Evolutionary conservation across 441 rosid species (phyloP).

Genomic region (Hypseocharis bilobata): DNA sequence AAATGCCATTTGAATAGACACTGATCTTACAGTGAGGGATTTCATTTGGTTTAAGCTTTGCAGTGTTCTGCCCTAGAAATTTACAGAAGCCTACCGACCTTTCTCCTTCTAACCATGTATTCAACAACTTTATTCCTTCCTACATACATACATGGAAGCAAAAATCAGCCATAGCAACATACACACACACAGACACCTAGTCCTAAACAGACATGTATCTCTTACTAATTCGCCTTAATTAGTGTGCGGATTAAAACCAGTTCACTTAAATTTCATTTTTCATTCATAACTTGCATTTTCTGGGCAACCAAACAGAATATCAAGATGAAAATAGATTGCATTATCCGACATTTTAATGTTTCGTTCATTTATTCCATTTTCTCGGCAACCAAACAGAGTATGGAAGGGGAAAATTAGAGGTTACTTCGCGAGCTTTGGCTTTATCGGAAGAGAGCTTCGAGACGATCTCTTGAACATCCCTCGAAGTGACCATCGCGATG

Average conservation of each 20-base stretch:
- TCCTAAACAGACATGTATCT: background rate
- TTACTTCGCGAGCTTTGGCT: slow-evolving; percentile 79
- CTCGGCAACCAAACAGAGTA: slow-evolving; percentile 10
- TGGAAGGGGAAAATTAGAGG: slow-evolving; percentile 13
- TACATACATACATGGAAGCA: slow-evolving; percentile 16
- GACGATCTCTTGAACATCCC: slow-evolving; percentile 74
- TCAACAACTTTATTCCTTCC: slow-evolving; percentile 82
- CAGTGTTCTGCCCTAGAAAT: slow-evolving; percentile 56
- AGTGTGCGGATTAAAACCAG: background rate
- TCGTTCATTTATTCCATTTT: background rate
- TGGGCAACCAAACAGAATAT: background rate
- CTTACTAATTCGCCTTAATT: background rate
- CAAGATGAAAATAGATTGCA: background rate
- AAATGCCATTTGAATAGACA: slow-evolving; percentile 1
- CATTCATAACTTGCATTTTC: background rate
- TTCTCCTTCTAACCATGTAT: slow-evolving; percentile 76
- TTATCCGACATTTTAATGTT: background rate
- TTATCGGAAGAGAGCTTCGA: slow-evolving; percentile 85
- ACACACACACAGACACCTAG: too few relatives aligned
- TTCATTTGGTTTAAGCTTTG: slow-evolving; percentile 51
- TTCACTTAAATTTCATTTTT: background rate
- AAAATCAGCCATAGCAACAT: background rate
- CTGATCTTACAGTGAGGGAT: slow-evolving; percentile 56
- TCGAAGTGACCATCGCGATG: slow-evolving; percentile 32
- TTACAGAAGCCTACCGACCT: slow-evolving; percentile 55